phyloP scores from a whole-genome alignment of 768 basidiomycete species.

The Sarcomyxa edulis region DNA sequence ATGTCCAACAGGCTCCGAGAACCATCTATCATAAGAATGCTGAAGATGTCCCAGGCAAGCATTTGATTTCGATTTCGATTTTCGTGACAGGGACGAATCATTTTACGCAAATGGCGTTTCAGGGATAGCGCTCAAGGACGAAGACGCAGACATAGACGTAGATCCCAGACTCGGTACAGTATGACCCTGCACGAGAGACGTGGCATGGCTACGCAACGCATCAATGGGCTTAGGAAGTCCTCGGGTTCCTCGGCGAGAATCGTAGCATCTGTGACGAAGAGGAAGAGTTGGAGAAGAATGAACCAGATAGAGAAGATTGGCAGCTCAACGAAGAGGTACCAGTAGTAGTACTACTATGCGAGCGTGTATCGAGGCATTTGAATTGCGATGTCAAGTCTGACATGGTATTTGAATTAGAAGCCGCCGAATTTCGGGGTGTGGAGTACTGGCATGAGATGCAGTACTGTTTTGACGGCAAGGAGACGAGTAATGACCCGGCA shows the following conservation, averaged over 20 bases:
- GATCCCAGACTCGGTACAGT: no score
- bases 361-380: slow-evolving; percentile 14
- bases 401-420: background rate
- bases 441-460: background rate
- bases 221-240: slow-evolving; percentile 41
- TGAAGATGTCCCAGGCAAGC: no score
- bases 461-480: slow-evolving; percentile 11
- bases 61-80: no score
- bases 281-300: slow-evolving; percentile 14
- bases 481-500: slow-evolving; percentile 52
- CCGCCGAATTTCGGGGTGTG: background rate
- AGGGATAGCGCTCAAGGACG: slow-evolving; percentile 33
- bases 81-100: no score
- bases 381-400: slow-evolving; percentile 12
- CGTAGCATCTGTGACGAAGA: slow-evolving; percentile 20
- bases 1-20: no score
- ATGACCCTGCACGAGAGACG: slow-evolving; percentile 22
- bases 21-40: no score
- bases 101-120: slow-evolving; percentile 23
- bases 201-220: slow-evolving; percentile 21
- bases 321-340: slow-evolving; percentile 18
- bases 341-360: slow-evolving; percentile 8
- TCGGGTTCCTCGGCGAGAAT: slow-evolving; percentile 38
- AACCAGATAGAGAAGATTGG: slow-evolving; percentile 28
- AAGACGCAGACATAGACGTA: slow-evolving; percentile 18